Evolutionary conservation across 2,329 filamentous ascomycete genomes (phyloP), one percentile per base, ranked within the genome.

Genomic region (Trichoderma harzianum): DNA sequence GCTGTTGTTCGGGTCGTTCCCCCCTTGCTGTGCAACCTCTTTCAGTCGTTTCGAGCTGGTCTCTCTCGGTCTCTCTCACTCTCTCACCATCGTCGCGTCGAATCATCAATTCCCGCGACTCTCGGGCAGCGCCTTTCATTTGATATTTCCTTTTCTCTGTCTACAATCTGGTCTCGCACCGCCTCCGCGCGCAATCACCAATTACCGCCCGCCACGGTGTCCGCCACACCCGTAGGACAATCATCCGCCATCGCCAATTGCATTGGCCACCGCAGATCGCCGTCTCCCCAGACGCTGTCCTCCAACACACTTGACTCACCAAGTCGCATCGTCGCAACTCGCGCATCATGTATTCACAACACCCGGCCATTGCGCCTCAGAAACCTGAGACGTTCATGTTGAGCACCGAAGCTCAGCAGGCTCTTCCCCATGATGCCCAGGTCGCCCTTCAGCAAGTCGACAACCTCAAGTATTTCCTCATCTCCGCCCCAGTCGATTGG

Each of bases 321-420:
- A 28, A 18, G 39, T 62, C 53, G 28, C 61, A 55, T 66, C 66
- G 61, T 28, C 65, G 55, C 47, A 66, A 24, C 51, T 61, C 55
- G 75, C 76, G 72, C 80, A 83, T 72, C 79, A 95, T 95, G 93
- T 95, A 94, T 84, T 88, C 91, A 76, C 92, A 94, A 85, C 92
- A 94, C 85, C 89, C 92, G 79, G 88, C 91, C 77, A 97, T 98
- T 93, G 92, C 93, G 79, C 93, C 93, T 74, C 94, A 98, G 85
- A 98, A 97, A 83, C 96, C 96, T 77, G 96, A 99, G 87, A 98
- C 96, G 53, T 99, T 99, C 81, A 95, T 99, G 92, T 88, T 99
- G 82, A 97, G 95, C 82, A 95, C 92, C 79, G 95, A 98, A 85
- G 95, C 96, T 73, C 95, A 98, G 85, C 94, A 98, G 85, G 95